Evolutionary conservation across 441 rosid species (phyloP).

Genomic region (Erodium texanum): DNA sequence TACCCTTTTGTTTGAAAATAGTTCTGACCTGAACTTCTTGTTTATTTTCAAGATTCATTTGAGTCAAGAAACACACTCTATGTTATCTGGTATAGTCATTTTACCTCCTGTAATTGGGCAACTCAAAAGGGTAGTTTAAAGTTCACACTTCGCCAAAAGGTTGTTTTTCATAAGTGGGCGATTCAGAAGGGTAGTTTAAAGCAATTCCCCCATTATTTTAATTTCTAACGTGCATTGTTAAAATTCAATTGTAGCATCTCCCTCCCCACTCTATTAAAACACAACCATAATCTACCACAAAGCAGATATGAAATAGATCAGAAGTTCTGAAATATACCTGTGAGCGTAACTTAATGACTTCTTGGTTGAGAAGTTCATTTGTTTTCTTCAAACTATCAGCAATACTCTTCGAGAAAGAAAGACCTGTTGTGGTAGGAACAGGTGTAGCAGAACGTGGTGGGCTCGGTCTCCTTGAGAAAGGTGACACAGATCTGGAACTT

Average conservation of each 20-base stretch:
- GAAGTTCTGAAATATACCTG: conserved; percentile 45
- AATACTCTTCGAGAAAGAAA: conserved; percentile 69
- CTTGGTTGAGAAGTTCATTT: conserved; percentile 86
- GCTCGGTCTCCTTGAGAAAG: conserved; percentile 89
- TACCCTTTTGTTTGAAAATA: no score
- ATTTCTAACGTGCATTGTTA: background rate
- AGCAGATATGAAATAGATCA: background rate
- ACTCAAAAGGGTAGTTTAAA: no score
- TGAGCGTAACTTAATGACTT: conserved; percentile 66
- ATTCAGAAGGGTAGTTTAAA: no score
- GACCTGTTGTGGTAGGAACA: conserved; percentile 72
- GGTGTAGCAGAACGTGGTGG: conserved; percentile 97
- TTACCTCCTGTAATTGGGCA: no score
- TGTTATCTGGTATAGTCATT: no score
- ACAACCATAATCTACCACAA: background rate
- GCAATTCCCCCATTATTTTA: no score
- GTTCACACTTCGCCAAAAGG: no score
- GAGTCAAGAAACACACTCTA: no score
- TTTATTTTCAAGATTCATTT: no score
- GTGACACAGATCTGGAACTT: conserved; percentile 92
- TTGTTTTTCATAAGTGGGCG: no score
- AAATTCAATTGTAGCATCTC: background rate
- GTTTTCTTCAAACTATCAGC: conserved; percentile 89
- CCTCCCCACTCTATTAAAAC: background rate
- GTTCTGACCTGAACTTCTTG: no score